phyloP scores from a whole-genome alignment of 768 basidiomycete species.

The Floccularia luteovirens region DNA sequence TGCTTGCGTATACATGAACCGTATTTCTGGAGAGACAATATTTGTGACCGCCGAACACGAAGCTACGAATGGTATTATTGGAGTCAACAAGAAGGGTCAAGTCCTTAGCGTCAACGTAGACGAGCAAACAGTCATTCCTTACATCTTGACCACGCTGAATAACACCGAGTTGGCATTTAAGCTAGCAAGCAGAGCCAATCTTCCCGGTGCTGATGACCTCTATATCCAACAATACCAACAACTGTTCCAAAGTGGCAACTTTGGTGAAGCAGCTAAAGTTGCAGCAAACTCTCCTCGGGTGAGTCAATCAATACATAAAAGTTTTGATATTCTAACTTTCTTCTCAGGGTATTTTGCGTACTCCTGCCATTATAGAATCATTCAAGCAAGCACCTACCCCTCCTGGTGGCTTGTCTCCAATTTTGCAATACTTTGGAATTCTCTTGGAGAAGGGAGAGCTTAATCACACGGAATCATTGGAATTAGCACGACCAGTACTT shows the following conservation, averaged over 20 bases:
- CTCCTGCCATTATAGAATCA: conserved; percentile 90
- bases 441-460: conserved; percentile 98
- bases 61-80: conserved; percentile 90
- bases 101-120: conserved; percentile 96
- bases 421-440: conserved; percentile 97
- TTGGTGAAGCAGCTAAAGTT: conserved; percentile 90
- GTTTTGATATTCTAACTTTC: conserved; percentile 3
- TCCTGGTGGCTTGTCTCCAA: conserved; percentile 87
- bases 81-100: conserved; percentile 99
- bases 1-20: conserved; percentile 99
- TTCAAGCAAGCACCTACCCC: conserved; percentile 95
- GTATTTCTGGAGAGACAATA: conserved; percentile 98
- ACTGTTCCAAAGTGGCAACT: conserved; percentile 85
- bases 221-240: conserved; percentile 93
- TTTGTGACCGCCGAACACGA: conserved; percentile 98
- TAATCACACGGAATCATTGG: conserved; percentile 92
- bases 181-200: conserved; percentile 89
- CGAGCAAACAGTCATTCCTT: conserved; percentile 93
- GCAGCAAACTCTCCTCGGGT: conserved; percentile 95
- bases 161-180: conserved; percentile 98
- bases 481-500: conserved; percentile 92
- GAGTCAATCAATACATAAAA: conserved; percentile 13
- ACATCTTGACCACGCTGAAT: conserved; percentile 88
- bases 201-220: conserved; percentile 96
- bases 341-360: conserved; percentile 83